Conservation (phyloP, 768 basidiomycete species). For the Suillus placidus region DNA sequence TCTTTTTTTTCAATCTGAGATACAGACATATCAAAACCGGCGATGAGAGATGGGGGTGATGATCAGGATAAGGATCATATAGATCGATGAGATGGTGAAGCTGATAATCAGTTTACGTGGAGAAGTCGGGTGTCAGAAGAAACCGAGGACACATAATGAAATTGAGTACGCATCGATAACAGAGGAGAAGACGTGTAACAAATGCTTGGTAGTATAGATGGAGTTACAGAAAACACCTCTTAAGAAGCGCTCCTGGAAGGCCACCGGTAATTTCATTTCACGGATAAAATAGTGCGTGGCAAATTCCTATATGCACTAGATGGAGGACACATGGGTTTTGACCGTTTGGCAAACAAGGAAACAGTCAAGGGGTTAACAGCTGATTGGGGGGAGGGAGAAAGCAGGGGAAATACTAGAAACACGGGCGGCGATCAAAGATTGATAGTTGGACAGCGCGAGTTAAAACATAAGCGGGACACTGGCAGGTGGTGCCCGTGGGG, state of each 20-base stretch:
- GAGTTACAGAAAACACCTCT: background rate
- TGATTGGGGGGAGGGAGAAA: background rate
- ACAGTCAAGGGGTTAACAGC: background rate
- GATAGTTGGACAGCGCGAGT: background rate
- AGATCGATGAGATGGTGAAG: slow-evolving; percentile 12
- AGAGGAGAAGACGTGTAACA: slow-evolving; percentile 5
- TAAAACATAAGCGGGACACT: slow-evolving; percentile 4
- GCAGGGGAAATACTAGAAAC: background rate
- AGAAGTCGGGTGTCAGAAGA: slow-evolving; percentile 5
- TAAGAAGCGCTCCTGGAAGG: background rate
- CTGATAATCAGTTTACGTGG: slow-evolving; percentile 12
- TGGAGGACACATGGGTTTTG: background rate
- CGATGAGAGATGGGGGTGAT: slow-evolving; percentile 6
- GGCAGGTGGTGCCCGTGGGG: slow-evolving; percentile 3
- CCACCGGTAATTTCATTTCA: slow-evolving; percentile 3
- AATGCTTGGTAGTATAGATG: background rate
- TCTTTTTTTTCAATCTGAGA: slow-evolving; percentile 13
- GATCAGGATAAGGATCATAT: slow-evolving; percentile 10
- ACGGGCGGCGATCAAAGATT: background rate
- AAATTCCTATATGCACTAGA: background rate
- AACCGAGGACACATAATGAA: slow-evolving; percentile 4
- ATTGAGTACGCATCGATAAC: background rate
- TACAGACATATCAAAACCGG: slow-evolving; percentile 1
- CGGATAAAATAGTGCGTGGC: slow-evolving; percentile 6
- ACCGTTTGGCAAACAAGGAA: background rate